Conservation (phyloP, 108 stramenopile species). For the Nitzschia sp. region DNA sequence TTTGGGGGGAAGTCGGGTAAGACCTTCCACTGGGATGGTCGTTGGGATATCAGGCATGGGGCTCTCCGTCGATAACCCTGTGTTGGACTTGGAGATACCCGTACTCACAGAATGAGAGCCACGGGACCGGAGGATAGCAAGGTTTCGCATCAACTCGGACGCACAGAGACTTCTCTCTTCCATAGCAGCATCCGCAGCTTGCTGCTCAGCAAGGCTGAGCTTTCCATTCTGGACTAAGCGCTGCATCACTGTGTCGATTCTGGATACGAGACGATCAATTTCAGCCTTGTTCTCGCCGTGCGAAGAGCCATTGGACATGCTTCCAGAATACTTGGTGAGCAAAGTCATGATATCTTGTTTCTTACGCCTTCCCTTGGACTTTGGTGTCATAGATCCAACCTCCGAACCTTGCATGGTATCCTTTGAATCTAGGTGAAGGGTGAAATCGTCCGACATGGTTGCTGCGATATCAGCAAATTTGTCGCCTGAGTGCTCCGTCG, state of each 20-base stretch:
- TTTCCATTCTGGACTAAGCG: slow-evolving; percentile 23
- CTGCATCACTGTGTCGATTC: slow-evolving; percentile 27
- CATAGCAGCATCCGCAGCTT: slow-evolving; percentile 1
- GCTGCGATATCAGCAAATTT: too few species aligned
- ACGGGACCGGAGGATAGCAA: slow-evolving; percentile 22
- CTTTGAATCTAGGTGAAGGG: too few species aligned
- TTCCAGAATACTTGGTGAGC: too few species aligned
- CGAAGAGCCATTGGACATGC: too few species aligned
- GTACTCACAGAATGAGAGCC: neutral
- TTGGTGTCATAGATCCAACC: too few species aligned
- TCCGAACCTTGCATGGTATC: too few species aligned
- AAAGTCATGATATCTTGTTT: too few species aligned
- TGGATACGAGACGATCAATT: slow-evolving; percentile 22
- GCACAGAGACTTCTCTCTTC: slow-evolving; percentile 8
- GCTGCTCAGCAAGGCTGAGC: neutral
- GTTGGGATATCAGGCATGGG: neutral
- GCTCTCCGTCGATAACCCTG: neutral
- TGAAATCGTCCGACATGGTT: too few species aligned
- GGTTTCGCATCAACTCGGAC: slow-evolving; percentile 23
- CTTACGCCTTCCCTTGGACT: too few species aligned
- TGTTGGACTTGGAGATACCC: neutral
- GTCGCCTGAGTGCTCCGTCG: too few species aligned
- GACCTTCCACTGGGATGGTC: neutral
- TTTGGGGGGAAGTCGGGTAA: neutral
- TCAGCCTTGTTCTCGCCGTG: neutral